Conservation (phyloP, 129 eudicot genomes). For the Pseudognaphalium luteoalbum region DNA sequence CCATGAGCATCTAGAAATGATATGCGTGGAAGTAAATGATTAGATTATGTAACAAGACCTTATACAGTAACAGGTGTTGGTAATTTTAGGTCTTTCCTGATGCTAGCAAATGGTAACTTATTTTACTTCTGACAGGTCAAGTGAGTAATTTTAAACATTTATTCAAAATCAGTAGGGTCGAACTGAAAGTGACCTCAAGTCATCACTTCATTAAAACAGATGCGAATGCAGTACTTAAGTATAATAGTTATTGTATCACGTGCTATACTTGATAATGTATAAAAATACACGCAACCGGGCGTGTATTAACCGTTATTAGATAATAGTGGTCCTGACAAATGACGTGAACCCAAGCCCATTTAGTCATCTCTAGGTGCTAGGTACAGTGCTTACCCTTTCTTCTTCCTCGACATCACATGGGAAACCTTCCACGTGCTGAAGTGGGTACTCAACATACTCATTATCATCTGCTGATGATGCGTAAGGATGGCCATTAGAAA, state of each 20-base stretch:
- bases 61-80: background rate
- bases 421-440: conserved; percentile 60
- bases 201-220: background rate
- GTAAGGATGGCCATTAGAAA: conserved; percentile 56
- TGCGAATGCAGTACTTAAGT: background rate
- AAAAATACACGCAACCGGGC: background rate
- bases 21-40: background rate
- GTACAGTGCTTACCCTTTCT: conserved; percentile 61
- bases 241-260: background rate
- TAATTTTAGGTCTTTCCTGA: background rate
- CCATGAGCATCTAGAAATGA: conserved; percentile 74
- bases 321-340: background rate
- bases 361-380: background rate
- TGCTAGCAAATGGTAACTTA: background rate
- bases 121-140: background rate
- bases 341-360: background rate
- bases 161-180: background rate
- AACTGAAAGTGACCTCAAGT: background rate
- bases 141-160: background rate
- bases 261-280: background rate
- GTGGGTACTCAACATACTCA: conserved; percentile 86
- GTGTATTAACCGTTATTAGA: background rate
- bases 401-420: conserved; percentile 86
- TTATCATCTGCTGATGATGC: conserved; percentile 62
- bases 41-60: background rate